A percentile compares a stretch with the other conserved stretches of the same genome.
Evolutionary conservation across 148 eudicot species (phyloP).

Genomic region (Mesembryanthemum crystallinum): DNA sequence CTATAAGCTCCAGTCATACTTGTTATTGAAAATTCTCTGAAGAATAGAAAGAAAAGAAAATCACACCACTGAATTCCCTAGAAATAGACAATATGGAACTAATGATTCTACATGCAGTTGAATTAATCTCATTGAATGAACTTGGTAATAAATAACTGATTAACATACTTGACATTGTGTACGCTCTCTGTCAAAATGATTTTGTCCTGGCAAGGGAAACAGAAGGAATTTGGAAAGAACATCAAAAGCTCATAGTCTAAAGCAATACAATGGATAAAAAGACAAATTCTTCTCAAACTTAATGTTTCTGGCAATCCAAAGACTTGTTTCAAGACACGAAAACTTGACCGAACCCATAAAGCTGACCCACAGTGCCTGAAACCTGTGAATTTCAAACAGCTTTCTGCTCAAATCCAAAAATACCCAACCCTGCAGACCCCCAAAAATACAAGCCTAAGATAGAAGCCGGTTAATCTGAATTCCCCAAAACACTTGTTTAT

Average conservation of each 20-base stretch:
- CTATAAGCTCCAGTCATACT: constrained; percentile 85
- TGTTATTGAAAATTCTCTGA: constrained; percentile 90
- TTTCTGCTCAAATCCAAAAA: neutral
- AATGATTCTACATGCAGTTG: neutral
- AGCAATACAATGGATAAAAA: neutral
- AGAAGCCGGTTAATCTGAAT: neutral
- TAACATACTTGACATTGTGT: constrained; percentile 70
- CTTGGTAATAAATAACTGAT: constrained; percentile 1
- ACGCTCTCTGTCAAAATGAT: constrained; percentile 68
- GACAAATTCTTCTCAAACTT: neutral
- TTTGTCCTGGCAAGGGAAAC: constrained; percentile 52
- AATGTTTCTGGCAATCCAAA: neutral
- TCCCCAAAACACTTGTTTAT: neutral
- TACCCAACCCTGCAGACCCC: neutral
- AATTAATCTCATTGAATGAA: constrained; percentile 3
- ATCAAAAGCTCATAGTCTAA: neutral
- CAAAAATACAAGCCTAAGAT: neutral
- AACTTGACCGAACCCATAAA: neutral
- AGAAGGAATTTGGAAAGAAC: neutral
- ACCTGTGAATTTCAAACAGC: neutral
- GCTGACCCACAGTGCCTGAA: neutral
- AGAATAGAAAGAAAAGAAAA: constrained; percentile 7
- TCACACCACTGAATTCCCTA: constrained; percentile 1
- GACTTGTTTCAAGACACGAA: neutral
- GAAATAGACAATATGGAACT: neutral